phyloP scores from a whole-genome alignment of 768 basidiomycete genomes.

The Clathrus columnatus region DNA sequence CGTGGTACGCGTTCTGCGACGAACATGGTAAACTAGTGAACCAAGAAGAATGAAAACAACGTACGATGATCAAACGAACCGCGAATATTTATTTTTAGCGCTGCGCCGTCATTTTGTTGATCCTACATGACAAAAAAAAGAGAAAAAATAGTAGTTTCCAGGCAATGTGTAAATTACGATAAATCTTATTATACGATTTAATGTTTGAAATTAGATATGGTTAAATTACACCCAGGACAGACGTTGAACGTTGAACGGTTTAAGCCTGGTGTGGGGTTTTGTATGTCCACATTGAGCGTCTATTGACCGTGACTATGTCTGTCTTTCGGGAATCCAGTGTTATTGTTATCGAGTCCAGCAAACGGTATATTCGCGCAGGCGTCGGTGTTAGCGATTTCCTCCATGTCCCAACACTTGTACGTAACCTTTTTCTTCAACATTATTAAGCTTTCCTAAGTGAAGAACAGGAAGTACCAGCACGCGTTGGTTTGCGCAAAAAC shows the following conservation, averaged over 20 bases:
- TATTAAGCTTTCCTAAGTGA: conserved; percentile 5
- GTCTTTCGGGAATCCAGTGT: conserved; percentile 76
- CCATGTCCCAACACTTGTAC: conserved; percentile 63
- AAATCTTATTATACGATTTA: no score
- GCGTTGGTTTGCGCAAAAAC: conserved; percentile 59
- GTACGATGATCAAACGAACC: background rate
- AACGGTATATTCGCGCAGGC: conserved; percentile 64
- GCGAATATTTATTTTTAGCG: background rate
- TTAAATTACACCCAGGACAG: no score
- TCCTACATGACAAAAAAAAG: no score
- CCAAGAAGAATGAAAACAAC: background rate
- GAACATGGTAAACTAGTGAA: background rate
- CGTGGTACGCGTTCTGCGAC: background rate
- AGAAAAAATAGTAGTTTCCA: no score
- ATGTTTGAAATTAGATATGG: no score
- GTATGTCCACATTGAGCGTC: background rate
- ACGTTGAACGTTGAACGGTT: no score
- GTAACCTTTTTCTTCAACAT: conserved; percentile 28
- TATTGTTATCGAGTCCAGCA: conserved; percentile 71
- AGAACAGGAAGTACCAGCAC: conserved; percentile 63
- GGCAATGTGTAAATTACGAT: no score
- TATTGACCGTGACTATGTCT: conserved; percentile 25
- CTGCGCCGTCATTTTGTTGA: no score
- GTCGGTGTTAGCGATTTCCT: conserved; percentile 76
- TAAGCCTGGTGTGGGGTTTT: no score